Conservation (phyloP, 352 stramenopile species). For the Pythium chondricola region DNA sequence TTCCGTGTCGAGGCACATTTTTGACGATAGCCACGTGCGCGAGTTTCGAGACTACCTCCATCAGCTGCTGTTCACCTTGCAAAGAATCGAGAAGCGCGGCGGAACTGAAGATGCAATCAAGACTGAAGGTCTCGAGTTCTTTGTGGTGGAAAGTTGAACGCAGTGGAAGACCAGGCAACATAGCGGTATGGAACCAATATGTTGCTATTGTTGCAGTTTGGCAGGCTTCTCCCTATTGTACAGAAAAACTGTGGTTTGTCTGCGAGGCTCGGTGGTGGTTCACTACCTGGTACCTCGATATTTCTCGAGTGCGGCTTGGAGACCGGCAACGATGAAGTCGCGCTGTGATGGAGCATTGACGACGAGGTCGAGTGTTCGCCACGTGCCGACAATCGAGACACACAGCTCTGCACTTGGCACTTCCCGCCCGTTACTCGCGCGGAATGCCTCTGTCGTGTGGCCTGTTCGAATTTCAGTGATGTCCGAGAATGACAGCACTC, state of each 20-base stretch:
- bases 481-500: constrained; percentile 39
- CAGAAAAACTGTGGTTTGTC: no score
- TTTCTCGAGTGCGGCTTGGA: constrained; percentile 20
- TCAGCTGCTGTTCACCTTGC: constrained; percentile 66
- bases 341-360: constrained; percentile 39
- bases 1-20: constrained; percentile 53
- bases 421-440: constrained; percentile 19
- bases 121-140: constrained; percentile 53
- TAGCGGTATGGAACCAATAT: no score
- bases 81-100: constrained; percentile 45
- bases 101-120: constrained; percentile 35
- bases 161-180: no score
- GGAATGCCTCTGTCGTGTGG: constrained; percentile 46
- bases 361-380: constrained; percentile 58
- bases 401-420: constrained; percentile 31
- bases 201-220: no score
- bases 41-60: constrained; percentile 80
- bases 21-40: constrained; percentile 51
- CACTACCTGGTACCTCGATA: no score
- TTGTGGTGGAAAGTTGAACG: constrained; percentile 36
- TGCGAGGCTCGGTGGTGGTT: no score
- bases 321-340: constrained; percentile 45
- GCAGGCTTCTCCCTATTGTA: no score
- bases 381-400: constrained; percentile 51
- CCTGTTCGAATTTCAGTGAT: constrained; percentile 48